A percentile compares a stretch with the other conserved stretches of the same genome.
These are phyloP conservation scores for Primulina tabacum DNA, from an alignment of 257 asterid species.

Conservation along the genomic window DNA sequence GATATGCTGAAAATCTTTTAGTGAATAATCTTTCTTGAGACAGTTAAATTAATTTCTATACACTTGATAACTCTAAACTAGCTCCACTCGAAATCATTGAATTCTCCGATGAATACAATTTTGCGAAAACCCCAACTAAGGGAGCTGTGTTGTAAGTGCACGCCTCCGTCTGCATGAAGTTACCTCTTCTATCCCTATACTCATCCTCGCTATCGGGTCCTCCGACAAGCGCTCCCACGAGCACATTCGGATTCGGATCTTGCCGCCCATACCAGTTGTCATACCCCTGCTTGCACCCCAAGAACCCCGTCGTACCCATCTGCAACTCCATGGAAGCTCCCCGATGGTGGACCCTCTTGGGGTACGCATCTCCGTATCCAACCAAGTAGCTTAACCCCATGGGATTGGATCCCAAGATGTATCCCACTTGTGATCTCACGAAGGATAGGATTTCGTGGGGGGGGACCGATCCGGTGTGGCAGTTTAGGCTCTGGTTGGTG, in stretches of 20 bases:
- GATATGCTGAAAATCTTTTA: too few relatives aligned
- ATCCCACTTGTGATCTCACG: constrained; percentile 63
- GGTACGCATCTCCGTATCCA: constrained; percentile 58
- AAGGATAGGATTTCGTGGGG: constrained; percentile 49
- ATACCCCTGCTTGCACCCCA: constrained; percentile 86
- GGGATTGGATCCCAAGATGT: constrained; percentile 77
- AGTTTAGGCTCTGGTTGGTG: constrained; percentile 42
- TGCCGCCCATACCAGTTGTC: constrained; percentile 58
- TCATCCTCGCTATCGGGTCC: constrained; percentile 66
- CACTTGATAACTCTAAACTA: neutral
- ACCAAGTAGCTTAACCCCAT: constrained; percentile 71
- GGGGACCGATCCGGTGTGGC: constrained; percentile 34
- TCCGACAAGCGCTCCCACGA: constrained; percentile 74
- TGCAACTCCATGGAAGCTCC: constrained; percentile 68
- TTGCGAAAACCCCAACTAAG: constrained; percentile 71
- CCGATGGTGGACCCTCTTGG: constrained; percentile 76
- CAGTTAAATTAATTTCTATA: neutral
- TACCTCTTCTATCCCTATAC: constrained; percentile 57
- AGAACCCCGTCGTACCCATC: constrained; percentile 45
- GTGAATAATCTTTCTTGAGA: too few relatives aligned
- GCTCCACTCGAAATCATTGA: neutral
- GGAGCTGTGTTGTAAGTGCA: constrained; percentile 86
- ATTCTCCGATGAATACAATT: constrained; percentile 29
- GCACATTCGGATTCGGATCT: constrained; percentile 56
- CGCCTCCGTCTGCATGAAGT: constrained; percentile 84